Conservation (phyloP, 768 basidiomycete species). For the Trametes elegans region DNA sequence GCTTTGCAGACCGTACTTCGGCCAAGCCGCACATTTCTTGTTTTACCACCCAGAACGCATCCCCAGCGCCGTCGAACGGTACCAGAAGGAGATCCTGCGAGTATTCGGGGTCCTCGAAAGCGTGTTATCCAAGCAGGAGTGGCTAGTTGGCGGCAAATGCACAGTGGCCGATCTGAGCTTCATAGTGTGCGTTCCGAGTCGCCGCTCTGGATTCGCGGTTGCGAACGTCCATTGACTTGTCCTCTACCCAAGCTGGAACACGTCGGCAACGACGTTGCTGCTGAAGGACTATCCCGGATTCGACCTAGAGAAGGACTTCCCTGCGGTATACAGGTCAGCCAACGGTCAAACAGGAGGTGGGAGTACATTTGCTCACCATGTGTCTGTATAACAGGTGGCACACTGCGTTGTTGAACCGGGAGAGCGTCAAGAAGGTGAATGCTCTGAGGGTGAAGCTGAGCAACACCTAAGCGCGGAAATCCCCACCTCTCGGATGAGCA, state of each 20-base stretch:
- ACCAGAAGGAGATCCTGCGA: slow-evolving; percentile 12
- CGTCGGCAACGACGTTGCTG: not conserved
- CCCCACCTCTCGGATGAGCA: no score
- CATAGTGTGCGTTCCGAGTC: not conserved
- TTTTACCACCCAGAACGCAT: slow-evolving; percentile 1
- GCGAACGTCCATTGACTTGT: not conserved
- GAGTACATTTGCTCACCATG: no score
- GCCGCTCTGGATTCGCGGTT: not conserved
- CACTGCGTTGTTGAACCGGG: no score
- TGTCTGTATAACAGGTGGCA: no score
- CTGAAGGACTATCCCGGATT: slow-evolving; percentile 10
- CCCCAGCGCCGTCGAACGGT: slow-evolving; percentile 17
- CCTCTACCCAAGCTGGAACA: slow-evolving; percentile 2
- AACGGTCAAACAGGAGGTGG: no score
- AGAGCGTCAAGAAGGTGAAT: no score
- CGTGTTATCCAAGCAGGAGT: slow-evolving; percentile 2
- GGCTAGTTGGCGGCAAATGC: slow-evolving; percentile 13
- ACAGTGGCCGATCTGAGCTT: slow-evolving; percentile 14
- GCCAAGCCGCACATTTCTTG: slow-evolving; percentile 7
- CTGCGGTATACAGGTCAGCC: slow-evolving; percentile 5
- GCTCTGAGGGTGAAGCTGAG: no score
- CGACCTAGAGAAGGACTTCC: slow-evolving; percentile 15
- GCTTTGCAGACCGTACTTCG: slow-evolving; percentile 1
- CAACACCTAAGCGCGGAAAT: no score
- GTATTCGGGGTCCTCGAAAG: slow-evolving; percentile 10